Percentiles rank a stretch among this genome's conserved stretches.
Conservation (phyloP, 192 early-diverging fungal species). For the Mortierella antarctica region DNA sequence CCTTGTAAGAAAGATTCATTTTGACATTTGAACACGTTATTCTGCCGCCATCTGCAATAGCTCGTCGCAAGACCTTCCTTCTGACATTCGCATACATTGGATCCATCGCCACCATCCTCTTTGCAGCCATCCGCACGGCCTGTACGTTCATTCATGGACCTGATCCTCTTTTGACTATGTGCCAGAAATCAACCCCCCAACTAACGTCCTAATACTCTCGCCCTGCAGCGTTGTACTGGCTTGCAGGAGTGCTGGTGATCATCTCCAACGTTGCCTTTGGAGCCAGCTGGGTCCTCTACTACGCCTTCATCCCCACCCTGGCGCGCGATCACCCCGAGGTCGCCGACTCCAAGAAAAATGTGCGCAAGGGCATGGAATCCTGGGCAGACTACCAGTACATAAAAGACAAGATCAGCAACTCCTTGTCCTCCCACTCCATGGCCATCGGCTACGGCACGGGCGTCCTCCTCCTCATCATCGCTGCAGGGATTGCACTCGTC, state of each 20-base stretch:
- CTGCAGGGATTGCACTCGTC: slow-evolving; percentile 43
- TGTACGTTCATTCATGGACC: slow-evolving; percentile 10
- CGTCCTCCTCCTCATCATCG: slow-evolving; percentile 45
- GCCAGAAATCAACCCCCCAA: background rate
- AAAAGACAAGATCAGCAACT: slow-evolving; percentile 41
- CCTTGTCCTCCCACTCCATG: slow-evolving; percentile 56
- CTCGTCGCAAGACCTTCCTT: slow-evolving; percentile 55
- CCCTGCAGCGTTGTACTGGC: slow-evolving; percentile 49
- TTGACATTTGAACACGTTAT: too few relatives aligned
- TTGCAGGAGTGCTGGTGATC: slow-evolving; percentile 53
- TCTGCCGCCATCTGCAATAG: slow-evolving; percentile 6
- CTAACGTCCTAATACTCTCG: background rate
- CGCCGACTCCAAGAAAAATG: slow-evolving; percentile 13
- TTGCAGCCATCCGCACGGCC: slow-evolving; percentile 29
- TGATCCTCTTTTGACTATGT: background rate
- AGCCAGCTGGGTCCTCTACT: slow-evolving; percentile 61
- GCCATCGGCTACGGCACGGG: slow-evolving; percentile 50
- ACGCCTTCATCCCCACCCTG: slow-evolving; percentile 63
- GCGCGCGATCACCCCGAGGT: slow-evolving; percentile 55
- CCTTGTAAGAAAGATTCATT: too few relatives aligned
- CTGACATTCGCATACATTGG: slow-evolving; percentile 55
- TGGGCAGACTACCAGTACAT: slow-evolving; percentile 31
- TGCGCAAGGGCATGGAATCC: slow-evolving; percentile 14
- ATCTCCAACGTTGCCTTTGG: slow-evolving; percentile 61
- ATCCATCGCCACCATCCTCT: slow-evolving; percentile 49